Conservation (phyloP, 495 filamentous ascomycete genomes). For the Xylaria grammica region DNA sequence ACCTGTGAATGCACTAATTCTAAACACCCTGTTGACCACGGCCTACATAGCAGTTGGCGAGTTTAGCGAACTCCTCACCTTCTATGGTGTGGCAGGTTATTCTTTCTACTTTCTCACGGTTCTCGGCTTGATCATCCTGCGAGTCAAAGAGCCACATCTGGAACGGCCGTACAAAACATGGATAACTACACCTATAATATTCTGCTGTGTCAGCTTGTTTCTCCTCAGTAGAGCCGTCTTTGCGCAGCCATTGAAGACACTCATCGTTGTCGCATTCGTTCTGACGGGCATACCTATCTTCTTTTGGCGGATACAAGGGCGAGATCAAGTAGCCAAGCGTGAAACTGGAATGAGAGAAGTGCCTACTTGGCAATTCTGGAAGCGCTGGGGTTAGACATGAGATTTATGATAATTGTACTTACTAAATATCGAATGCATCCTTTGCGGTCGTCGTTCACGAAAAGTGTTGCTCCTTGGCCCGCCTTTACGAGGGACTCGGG, state of each 20-base stretch:
- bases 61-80: constrained; percentile 89
- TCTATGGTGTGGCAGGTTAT: constrained; percentile 96
- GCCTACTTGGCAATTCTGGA: constrained; percentile 55
- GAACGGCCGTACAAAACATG: constrained; percentile 92
- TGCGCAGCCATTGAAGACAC: constrained; percentile 84
- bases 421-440: background rate
- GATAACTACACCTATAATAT: constrained; percentile 96
- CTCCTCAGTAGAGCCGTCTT: constrained; percentile 86
- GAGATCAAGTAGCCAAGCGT: constrained; percentile 46
- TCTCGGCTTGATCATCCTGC: constrained; percentile 86
- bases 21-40: constrained; percentile 75
- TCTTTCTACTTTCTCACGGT: constrained; percentile 97
- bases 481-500: background rate
- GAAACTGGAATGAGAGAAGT: constrained; percentile 30
- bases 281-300: constrained; percentile 83
- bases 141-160: constrained; percentile 85
- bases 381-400: constrained; percentile 30
- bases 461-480: background rate
- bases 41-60: constrained; percentile 85
- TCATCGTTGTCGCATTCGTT: constrained; percentile 85
- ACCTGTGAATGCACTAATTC: constrained; percentile 83
- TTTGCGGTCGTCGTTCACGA: background rate
- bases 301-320: constrained; percentile 78
- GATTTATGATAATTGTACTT: constrained; percentile 14
- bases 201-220: constrained; percentile 97